phyloP scores from a whole-genome alignment of 208 protist species.

The Herpetomonas muscarum region DNA sequence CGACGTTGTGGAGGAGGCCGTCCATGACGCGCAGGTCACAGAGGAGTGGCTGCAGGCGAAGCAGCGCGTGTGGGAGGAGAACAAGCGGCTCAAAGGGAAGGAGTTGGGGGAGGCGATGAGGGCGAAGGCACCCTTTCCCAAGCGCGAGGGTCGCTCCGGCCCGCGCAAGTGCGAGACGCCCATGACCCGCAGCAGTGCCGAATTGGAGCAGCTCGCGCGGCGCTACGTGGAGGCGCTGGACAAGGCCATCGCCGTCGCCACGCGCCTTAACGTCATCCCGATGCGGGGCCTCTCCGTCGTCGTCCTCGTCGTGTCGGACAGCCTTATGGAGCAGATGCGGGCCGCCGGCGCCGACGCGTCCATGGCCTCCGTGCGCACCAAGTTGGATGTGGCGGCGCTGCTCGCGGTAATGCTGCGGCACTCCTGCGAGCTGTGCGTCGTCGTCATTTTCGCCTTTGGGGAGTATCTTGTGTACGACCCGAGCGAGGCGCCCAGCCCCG shows the following conservation, averaged over 20 bases:
- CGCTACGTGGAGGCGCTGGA: slow-evolving; percentile 72
- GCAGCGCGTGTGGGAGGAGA: not conserved
- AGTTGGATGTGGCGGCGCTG: slow-evolving; percentile 70
- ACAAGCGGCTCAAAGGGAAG: not conserved
- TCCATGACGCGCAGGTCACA: not conserved
- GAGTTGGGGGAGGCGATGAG: not conserved
- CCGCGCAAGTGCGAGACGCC: slow-evolving; percentile 1
- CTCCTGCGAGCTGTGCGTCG: slow-evolving; percentile 78
- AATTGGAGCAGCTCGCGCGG: slow-evolving; percentile 19
- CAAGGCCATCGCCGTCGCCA: slow-evolving; percentile 65
- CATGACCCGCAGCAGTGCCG: not conserved
- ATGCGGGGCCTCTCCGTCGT: slow-evolving; percentile 86
- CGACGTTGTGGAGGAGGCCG: slow-evolving; percentile 58
- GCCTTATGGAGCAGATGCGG: slow-evolving; percentile 23
- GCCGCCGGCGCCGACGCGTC: slow-evolving; percentile 13
- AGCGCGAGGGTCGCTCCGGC: not conserved
- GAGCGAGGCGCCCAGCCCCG: not conserved
- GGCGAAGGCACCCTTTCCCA: not conserved
- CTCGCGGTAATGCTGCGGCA: slow-evolving; percentile 86
- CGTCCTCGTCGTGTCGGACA: slow-evolving; percentile 50
- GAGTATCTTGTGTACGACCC: slow-evolving; percentile 14
- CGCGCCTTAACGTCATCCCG: slow-evolving; percentile 84
- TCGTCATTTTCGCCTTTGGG: slow-evolving; percentile 48
- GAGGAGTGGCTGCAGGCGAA: slow-evolving; percentile 4
- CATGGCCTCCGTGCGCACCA: slow-evolving; percentile 39